Evolutionary conservation across 768 basidiomycete species (phyloP).

Genomic region (Termitomyces sp.): DNA sequence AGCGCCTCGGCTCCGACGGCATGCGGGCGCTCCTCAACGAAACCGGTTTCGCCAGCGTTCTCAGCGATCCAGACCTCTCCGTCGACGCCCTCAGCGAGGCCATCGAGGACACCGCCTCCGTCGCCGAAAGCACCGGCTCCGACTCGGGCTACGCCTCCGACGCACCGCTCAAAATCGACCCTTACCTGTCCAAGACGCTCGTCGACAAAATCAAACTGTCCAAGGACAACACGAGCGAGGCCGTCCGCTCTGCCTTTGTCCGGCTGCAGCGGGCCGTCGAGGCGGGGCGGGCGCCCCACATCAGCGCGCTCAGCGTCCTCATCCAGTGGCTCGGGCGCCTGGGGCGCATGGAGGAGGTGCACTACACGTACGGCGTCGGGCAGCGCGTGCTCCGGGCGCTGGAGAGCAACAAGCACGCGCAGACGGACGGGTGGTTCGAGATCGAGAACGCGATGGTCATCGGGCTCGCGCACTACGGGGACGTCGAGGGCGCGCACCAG

Average conservation of each 20-base stretch:
- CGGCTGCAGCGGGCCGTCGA: conserved; percentile 44
- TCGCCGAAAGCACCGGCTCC: neutral
- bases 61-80: conserved; percentile 18
- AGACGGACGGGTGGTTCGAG: conserved; percentile 62
- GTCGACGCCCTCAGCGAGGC: conserved; percentile 19
- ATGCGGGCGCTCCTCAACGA: conserved; percentile 22
- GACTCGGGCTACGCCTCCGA: conserved; percentile 12
- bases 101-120: conserved; percentile 9
- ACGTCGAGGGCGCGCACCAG: conserved; percentile 74
- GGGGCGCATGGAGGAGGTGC: conserved; percentile 57
- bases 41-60: conserved; percentile 26
- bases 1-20: conserved; percentile 20
- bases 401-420: conserved; percentile 40
- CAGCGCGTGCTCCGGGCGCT: conserved; percentile 55
- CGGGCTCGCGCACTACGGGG: conserved; percentile 77
- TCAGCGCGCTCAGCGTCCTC: conserved; percentile 53
- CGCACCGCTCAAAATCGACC: neutral
- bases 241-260: conserved; percentile 40
- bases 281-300: conserved; percentile 45
- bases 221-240: conserved; percentile 7
- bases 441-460: conserved; percentile 91
- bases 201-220: neutral
- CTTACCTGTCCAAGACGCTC: conserved; percentile 3
- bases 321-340: conserved; percentile 68
- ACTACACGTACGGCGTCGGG: conserved; percentile 62